Conservation (phyloP, 768 basidiomycete genomes). For the Pleurotus djamor region DNA sequence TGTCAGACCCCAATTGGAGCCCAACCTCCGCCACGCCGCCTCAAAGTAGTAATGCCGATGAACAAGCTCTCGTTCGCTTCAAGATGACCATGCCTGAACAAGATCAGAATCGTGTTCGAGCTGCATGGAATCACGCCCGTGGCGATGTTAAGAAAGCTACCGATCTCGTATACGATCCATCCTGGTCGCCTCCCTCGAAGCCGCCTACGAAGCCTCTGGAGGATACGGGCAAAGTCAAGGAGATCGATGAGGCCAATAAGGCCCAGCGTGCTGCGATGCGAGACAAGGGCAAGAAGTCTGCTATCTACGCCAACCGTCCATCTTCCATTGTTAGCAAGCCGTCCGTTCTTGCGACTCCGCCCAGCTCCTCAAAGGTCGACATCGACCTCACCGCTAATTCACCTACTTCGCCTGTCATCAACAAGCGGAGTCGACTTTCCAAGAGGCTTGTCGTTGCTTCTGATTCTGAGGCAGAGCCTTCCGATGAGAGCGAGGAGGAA, state of each 20-base stretch:
- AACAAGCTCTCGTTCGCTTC: slow-evolving; percentile 53
- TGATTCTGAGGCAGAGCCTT: slow-evolving; percentile 53
- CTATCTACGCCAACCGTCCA: slow-evolving; percentile 73
- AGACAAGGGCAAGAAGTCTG: slow-evolving; percentile 81
- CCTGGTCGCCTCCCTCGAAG: slow-evolving; percentile 42
- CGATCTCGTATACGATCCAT: slow-evolving; percentile 51
- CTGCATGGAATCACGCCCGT: slow-evolving; percentile 67
- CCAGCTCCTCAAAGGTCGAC: slow-evolving; percentile 31
- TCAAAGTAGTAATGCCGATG: neutral
- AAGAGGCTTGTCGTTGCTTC: slow-evolving; percentile 66
- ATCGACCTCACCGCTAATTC: slow-evolving; percentile 32
- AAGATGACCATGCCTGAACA: slow-evolving; percentile 60
- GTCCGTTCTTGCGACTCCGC: slow-evolving; percentile 27
- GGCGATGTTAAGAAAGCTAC: slow-evolving; percentile 63
- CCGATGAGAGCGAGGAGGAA: slow-evolving; percentile 29
- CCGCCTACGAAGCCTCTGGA: slow-evolving; percentile 24
- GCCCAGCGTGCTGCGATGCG: slow-evolving; percentile 62
- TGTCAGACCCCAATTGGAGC: slow-evolving; percentile 20
- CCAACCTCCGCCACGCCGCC: slow-evolving; percentile 10
- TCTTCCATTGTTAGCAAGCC: slow-evolving; percentile 41
- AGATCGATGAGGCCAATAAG: slow-evolving; percentile 71
- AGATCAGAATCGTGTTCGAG: slow-evolving; percentile 40
- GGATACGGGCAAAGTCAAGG: slow-evolving; percentile 60
- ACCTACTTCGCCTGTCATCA: slow-evolving; percentile 31
- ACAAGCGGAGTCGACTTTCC: slow-evolving; percentile 47